phyloP scores from a whole-genome alignment of 2,329 filamentous ascomycete species.

The Exophiala aquamarina region DNA sequence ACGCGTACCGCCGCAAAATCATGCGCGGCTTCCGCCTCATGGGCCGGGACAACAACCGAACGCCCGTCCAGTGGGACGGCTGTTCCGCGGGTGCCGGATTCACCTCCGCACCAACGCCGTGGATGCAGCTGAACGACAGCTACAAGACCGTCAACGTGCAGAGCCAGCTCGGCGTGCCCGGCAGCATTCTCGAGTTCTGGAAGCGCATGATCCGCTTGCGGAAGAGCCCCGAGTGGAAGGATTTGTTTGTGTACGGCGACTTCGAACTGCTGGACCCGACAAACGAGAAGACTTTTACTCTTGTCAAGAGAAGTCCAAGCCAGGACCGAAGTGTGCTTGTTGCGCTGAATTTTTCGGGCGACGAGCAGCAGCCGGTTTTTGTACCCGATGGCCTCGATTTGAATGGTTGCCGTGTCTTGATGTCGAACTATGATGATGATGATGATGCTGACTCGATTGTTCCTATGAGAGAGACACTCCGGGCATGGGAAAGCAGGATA shows the following conservation, averaged over 20 bases:
- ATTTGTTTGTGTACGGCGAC: constrained; percentile 19
- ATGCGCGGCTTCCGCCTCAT: constrained; percentile 1
- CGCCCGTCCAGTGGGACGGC: constrained; percentile 66
- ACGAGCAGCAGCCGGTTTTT: not conserved
- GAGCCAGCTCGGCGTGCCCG: not conserved
- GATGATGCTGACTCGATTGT: too few species aligned
- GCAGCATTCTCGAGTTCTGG: not conserved
- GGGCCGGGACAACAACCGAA: constrained; percentile 59
- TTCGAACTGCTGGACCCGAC: constrained; percentile 13
- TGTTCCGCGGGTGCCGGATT: constrained; percentile 57
- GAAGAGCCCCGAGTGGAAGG: constrained; percentile 12
- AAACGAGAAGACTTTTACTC: constrained; percentile 5
- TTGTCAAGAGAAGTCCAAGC: not conserved
- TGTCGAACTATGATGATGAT: not conserved
- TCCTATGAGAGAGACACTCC: too few species aligned
- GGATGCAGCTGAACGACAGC: constrained; percentile 61
- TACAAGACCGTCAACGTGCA: constrained; percentile 35
- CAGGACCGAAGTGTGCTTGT: not conserved
- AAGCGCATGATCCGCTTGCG: constrained; percentile 1
- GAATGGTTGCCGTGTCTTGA: not conserved
- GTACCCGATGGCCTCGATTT: not conserved
- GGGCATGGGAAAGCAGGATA: not conserved
- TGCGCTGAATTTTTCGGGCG: constrained; percentile 9
- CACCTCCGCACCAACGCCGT: constrained; percentile 47
- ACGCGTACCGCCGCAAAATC: not conserved